phyloP scores from a whole-genome alignment of 2,329 filamentous ascomycete species.

The Seiridium cupressi region DNA sequence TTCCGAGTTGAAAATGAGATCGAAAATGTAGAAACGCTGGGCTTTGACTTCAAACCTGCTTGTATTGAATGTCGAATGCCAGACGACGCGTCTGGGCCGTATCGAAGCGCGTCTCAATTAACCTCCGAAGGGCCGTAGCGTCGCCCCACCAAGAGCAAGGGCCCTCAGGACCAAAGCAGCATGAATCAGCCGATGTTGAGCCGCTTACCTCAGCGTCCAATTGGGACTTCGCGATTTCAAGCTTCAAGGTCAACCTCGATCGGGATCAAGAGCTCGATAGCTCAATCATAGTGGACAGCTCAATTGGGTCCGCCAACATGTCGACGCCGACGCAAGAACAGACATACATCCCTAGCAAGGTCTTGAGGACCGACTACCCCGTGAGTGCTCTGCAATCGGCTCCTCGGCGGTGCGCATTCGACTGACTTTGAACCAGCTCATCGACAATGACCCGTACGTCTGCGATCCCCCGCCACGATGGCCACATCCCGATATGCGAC shows the following conservation, averaged over 20 bases:
- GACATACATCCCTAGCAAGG: conserved; percentile 71
- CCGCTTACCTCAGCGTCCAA: conserved; percentile 27
- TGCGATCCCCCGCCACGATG: conserved; percentile 6
- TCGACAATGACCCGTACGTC: conserved; percentile 96
- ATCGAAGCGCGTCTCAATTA: conserved; percentile 10
- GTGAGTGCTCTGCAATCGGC: conserved; percentile 53
- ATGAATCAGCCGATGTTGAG: conserved; percentile 16
- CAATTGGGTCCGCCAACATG: conserved; percentile 30
- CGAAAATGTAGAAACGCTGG: neutral
- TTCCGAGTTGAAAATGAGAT: neutral
- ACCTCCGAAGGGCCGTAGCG: neutral
- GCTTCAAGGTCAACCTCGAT: conserved; percentile 20
- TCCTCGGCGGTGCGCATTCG: conserved; percentile 16
- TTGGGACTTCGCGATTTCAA: conserved; percentile 21
- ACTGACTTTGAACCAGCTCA: conserved; percentile 65
- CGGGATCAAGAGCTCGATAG: conserved; percentile 10
- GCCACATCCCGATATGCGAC: neutral
- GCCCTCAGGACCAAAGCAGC: no score
- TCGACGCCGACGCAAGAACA: conserved; percentile 33
- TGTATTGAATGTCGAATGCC: neutral
- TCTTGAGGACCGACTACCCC: conserved; percentile 79
- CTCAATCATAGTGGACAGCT: conserved; percentile 1
- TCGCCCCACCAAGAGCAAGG: neutral
- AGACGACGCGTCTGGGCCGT: conserved; percentile 8
- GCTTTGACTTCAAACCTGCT: no score